Conservation (phyloP, 345 rosid genomes). For the Boechera divaricarpa region DNA sequence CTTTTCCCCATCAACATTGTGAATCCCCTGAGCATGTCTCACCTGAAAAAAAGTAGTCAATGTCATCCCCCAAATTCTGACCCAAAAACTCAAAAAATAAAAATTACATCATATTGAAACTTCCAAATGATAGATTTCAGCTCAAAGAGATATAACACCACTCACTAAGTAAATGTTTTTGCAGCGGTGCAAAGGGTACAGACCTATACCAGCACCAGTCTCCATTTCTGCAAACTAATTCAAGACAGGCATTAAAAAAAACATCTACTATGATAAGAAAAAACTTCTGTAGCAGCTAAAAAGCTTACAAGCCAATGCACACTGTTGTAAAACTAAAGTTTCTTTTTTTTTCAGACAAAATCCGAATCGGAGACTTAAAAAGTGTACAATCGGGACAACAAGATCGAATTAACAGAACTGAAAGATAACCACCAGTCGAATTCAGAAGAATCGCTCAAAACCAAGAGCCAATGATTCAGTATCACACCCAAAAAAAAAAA, state of each 20-base stretch:
- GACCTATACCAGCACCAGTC: conserved; percentile 59
- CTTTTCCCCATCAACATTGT: conserved; percentile 97
- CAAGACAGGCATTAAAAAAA: background rate
- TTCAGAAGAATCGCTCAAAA: conserved; percentile 14
- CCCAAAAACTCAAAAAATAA: background rate
- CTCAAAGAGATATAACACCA: conserved; percentile 42
- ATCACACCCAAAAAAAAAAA: background rate
- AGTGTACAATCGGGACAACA: background rate
- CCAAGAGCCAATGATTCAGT: conserved; percentile 10
- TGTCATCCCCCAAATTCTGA: background rate
- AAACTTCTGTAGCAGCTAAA: background rate
- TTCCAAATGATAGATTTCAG: conserved; percentile 30
- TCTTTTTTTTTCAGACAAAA: conserved; percentile 6
- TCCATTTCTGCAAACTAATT: conserved; percentile 75
- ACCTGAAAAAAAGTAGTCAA: conserved; percentile 62
- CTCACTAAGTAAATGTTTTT: conserved; percentile 90
- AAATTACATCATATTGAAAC: conserved; percentile 53
- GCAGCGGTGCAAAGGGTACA: conserved; percentile 96
- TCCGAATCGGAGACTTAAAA: background rate
- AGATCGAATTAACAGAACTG: background rate
- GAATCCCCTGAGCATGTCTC: conserved; percentile 98
- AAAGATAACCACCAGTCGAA: conserved; percentile 9
- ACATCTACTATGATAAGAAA: background rate
- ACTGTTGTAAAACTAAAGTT: background rate
- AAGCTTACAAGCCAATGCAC: conserved; percentile 1